These are phyloP conservation scores for Picea sitchensis DNA, from an alignment of 75 land plant species.

Conservation along the genomic window DNA sequence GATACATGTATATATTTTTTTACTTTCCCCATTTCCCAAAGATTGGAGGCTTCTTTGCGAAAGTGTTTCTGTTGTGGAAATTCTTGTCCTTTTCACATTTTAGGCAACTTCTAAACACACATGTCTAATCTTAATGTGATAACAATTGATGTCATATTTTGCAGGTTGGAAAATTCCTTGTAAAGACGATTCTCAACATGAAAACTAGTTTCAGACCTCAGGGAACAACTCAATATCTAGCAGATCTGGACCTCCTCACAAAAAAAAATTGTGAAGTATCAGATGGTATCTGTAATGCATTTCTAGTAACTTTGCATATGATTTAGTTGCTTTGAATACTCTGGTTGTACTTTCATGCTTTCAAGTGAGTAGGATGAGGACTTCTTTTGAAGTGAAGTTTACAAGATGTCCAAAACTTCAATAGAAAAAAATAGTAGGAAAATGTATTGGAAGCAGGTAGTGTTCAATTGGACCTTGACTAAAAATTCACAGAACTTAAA, in stretches of 20 bases:
- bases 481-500: too few relatives aligned
- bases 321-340: neutral
- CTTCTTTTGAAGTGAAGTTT: neutral
- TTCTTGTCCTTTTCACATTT: too few relatives aligned
- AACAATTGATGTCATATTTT: neutral
- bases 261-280: conserved; percentile 29
- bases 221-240: conserved; percentile 52
- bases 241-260: conserved; percentile 14
- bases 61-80: too few relatives aligned
- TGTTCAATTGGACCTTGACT: neutral
- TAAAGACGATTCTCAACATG: conserved; percentile 31
- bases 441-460: neutral
- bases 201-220: conserved; percentile 20
- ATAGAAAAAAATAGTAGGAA: neutral
- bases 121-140: neutral
- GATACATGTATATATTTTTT: too few relatives aligned
- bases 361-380: neutral
- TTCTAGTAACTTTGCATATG: neutral
- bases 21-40: too few relatives aligned
- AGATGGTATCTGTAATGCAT: conserved; percentile 18
- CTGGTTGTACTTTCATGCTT: neutral
- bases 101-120: too few relatives aligned
- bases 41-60: too few relatives aligned
- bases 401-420: neutral
- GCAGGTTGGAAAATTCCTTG: conserved; percentile 39